Evolutionary conservation across 1,139 yeast genomes (phyloP), one percentile per base, ranked within the genome.

Genomic region (Meyerozyma athensensis): DNA sequence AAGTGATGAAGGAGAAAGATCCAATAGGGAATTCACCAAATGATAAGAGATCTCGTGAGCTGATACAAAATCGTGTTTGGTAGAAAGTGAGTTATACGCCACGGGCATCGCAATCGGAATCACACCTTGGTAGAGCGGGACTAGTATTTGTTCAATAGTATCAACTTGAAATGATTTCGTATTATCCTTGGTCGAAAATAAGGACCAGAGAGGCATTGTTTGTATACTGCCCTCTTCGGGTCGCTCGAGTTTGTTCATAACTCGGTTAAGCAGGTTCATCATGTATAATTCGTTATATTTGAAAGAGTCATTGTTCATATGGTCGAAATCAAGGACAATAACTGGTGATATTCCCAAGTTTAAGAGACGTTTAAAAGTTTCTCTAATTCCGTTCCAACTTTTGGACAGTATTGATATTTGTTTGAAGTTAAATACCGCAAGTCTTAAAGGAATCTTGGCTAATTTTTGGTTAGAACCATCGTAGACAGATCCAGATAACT

Each of bases 41-140:
- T 67, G 44, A 32, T 42, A 47, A 19, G 68, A 43, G 10, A 68
- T 50, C 6, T 53, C 50, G 35, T 70, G 70, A 14, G 71, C 61
- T 7, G 65, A 58, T 3, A 59, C 45, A 35, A 65, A 54, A 33
- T 53, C 56, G 40, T 67, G 72, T 12, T 36, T 31, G 2, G 58
- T 51, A 1, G 69, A 56, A 1, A 43, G 50, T 1, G 61, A 40
- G 44, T 74, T 70, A 43, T 69, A 78, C 1, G 73, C 74, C 16
- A 79, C 56, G 0, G 90, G 90, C 35, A 74, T 73, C 5, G 84
- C 59, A 1, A 83, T 68, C 0, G 94, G 92, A 2, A 82, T 69
- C 9, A 62, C 58, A 4, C 65, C 66, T 43, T 71, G 76, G 46
- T 66, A 68, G 31, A 70, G 41, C 0, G 76, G 76, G 6, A 68